Base-by-base conservation (phyloP, 2,329 filamentous ascomycete genomes). In the Phyllosticta ampelicida region DNA sequence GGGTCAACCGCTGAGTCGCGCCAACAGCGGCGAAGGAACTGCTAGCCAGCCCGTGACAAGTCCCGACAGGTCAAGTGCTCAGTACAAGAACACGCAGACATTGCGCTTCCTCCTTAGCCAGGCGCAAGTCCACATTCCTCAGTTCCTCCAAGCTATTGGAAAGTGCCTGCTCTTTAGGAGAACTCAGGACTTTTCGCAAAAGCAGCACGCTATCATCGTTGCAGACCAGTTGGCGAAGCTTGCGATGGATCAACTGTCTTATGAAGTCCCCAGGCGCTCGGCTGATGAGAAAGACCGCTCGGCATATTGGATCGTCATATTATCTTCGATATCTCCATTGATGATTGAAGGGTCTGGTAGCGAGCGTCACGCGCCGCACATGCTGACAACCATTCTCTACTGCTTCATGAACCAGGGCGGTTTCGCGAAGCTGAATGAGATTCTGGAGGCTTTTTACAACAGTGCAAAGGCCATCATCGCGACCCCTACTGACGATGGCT, bases 371-470 rank as follows among this genome's bases (percentile, higher is more conserved):
- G 62, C 51, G 53, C 68, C 71, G 8, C 71, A 73, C 44, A 66
- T 68, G 16, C 60, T 85, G 61, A 87, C 90, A 50, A 80, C 94
- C 26, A 85, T 97, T 36, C 78, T 99, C 21, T 80, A 91, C 58
- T 87, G 90, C 0, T 96, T 99, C 75, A 92, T 91, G 70, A 85
- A 89, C 60, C 81, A 84, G 53, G 85, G 84, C 48, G 92, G 94
- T 0, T 79, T 99, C 60, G 80, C 84, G 9, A 79, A 84, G 5
- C 75, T 97, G 61, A 90, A 89, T 64, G 75, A 80, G 0, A 85
- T 95, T 67, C 79, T 95, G 9, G 76, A 82, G 48, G 78, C 81
- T 18, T 94, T 95, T 65, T 79, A 83, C 55, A 73, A 78, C 8
- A 81, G 85, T 60, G 77, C 82, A 28, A 76, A 77, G 60, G 68